Conservation (phyloP, 2,329 filamentous ascomycete genomes). For the Fusarium buharicum region DNA sequence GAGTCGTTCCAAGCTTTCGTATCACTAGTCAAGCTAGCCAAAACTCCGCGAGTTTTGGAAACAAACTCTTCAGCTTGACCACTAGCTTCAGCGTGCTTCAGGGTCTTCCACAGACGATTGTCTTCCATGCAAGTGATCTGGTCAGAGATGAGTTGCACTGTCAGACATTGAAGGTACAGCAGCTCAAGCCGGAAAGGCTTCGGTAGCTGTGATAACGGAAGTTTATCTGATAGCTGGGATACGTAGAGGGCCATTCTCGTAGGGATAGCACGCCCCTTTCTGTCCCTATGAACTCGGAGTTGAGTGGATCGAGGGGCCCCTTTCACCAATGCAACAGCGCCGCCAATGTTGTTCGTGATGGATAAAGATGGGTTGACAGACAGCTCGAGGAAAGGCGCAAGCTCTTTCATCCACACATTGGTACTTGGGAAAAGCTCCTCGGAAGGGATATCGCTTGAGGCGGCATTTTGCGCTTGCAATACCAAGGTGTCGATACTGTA, state of each 20-base stretch:
- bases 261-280: constrained; percentile 75
- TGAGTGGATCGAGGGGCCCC: constrained; percentile 36
- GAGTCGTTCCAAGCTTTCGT: constrained; percentile 54
- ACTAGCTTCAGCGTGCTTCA: constrained; percentile 51
- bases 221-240: constrained; percentile 63
- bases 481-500: constrained; percentile 64
- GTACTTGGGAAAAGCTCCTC: constrained; percentile 70
- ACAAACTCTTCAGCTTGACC: constrained; percentile 58
- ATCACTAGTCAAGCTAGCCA: constrained; percentile 50
- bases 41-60: constrained; percentile 51
- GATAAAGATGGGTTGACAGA: constrained; percentile 72
- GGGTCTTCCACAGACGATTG: constrained; percentile 59
- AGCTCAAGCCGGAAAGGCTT: constrained; percentile 59
- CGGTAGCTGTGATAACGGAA: constrained; percentile 55
- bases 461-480: constrained; percentile 55
- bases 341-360: constrained; percentile 77
- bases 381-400: constrained; percentile 64
- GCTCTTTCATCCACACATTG: constrained; percentile 71
- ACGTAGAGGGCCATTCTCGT: constrained; percentile 81
- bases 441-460: constrained; percentile 43
- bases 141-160: constrained; percentile 63
- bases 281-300: constrained; percentile 65
- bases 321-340: constrained; percentile 72
- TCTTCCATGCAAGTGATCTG: constrained; percentile 60
- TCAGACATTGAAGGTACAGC: constrained; percentile 62